Percentiles rank a stretch among this genome's conserved stretches.
Evolutionary conservation across 257 asterid species (phyloP).

Genomic region (Solanum lycopersicoides): DNA sequence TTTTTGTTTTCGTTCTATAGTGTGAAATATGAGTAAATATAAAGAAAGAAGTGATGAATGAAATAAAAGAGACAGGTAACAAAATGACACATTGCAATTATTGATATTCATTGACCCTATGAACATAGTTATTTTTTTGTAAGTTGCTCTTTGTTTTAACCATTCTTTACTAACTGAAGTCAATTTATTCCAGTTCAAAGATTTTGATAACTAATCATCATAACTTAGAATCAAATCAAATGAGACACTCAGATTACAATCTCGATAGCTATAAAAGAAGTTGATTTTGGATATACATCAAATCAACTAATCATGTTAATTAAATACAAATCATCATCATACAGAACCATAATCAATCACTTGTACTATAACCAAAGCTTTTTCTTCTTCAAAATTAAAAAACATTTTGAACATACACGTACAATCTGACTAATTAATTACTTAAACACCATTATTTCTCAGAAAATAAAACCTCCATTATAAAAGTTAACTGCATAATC

Average conservation of each 20-base stretch:
- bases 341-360: neutral
- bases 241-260: neutral
- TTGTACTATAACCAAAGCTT: neutral
- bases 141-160: too few species aligned
- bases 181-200: neutral
- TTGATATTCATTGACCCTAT: too few species aligned
- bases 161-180: neutral
- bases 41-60: too few species aligned
- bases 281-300: neutral
- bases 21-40: neutral
- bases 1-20: neutral
- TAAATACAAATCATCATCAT: neutral
- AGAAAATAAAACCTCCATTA: constrained; percentile 23
- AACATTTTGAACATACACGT: neutral
- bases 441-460: neutral
- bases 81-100: too few species aligned
- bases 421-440: neutral
- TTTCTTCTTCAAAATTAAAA: neutral
- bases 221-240: neutral
- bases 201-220: neutral
- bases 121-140: too few species aligned
- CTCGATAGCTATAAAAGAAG: neutral
- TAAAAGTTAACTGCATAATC: constrained; percentile 6
- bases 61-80: neutral
- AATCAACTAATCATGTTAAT: neutral